phyloP scores from a whole-genome alignment of 345 rosid species.

The Murraya koenigii region DNA sequence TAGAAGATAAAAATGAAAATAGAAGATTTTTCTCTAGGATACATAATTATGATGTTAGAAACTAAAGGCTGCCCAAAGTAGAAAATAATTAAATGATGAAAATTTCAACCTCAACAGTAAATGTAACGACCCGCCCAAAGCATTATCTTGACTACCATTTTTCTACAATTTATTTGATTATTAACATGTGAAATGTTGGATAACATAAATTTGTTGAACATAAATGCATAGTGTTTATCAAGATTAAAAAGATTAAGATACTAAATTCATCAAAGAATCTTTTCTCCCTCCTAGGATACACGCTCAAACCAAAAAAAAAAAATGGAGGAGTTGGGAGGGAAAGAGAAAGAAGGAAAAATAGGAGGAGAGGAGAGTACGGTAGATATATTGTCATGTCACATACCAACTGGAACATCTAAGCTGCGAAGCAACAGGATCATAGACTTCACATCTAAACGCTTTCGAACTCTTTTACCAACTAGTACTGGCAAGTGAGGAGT shows the following conservation, averaged over 20 bases:
- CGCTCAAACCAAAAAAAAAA: neutral
- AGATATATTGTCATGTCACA: constrained; percentile 10
- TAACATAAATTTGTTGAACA: neutral
- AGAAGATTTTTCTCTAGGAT: neutral
- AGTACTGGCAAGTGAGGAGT: constrained; percentile 63
- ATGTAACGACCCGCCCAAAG: neutral
- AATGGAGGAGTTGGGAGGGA: neutral
- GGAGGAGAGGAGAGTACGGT: neutral
- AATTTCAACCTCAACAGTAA: neutral
- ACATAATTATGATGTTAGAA: neutral
- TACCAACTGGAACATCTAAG: constrained; percentile 74
- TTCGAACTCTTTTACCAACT: constrained; percentile 67
- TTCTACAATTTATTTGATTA: neutral
- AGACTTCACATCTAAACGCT: constrained; percentile 76
- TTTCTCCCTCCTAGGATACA: neutral
- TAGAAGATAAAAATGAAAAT: neutral
- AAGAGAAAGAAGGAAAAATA: neutral
- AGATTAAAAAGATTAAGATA: neutral
- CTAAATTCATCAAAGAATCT: neutral
- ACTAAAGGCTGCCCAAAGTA: neutral
- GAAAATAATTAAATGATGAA: neutral
- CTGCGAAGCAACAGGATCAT: constrained; percentile 66
- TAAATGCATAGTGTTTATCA: neutral
- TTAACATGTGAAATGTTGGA: neutral
- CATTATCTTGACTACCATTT: neutral